Percentiles rank a stretch among this genome's conserved stretches.
Evolutionary conservation across 192 early-diverging fungal species (phyloP).

Genomic region (Phlyctochytrium planicorne): DNA sequence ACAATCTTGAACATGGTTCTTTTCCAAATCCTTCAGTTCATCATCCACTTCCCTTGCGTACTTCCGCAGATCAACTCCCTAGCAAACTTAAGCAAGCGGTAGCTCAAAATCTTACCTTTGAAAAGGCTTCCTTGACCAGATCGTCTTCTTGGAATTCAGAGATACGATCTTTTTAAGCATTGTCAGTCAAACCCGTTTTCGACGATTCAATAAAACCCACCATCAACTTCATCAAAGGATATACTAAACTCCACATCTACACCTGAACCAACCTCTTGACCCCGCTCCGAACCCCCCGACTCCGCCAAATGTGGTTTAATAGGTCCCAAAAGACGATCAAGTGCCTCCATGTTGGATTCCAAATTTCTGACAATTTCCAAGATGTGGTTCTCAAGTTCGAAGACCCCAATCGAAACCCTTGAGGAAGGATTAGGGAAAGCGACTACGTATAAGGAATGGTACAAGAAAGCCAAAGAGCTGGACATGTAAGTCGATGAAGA

Average conservation of each 20-base stretch:
- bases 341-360: background rate
- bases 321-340: background rate
- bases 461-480: background rate
- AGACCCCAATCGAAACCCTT: background rate
- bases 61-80: constrained; percentile 83
- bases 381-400: background rate
- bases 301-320: too few species aligned
- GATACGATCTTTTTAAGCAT: constrained; percentile 51
- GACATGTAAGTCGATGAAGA: background rate
- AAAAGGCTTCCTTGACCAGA: constrained; percentile 76
- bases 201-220: constrained; percentile 20
- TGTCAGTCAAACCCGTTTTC: background rate
- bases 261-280: background rate
- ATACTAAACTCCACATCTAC: constrained; percentile 11
- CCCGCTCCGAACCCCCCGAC: too few species aligned
- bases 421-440: background rate
- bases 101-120: constrained; percentile 44
- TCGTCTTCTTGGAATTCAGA: constrained; percentile 81
- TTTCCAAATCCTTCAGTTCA: constrained; percentile 69
- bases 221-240: constrained; percentile 60
- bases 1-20: constrained; percentile 70
- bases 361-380: background rate
- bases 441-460: background rate
- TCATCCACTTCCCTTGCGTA: constrained; percentile 77
- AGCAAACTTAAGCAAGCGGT: background rate